Evolutionary conservation across 495 filamentous ascomycete species (phyloP).

Genomic region (Polyplosphaeria fusca): DNA sequence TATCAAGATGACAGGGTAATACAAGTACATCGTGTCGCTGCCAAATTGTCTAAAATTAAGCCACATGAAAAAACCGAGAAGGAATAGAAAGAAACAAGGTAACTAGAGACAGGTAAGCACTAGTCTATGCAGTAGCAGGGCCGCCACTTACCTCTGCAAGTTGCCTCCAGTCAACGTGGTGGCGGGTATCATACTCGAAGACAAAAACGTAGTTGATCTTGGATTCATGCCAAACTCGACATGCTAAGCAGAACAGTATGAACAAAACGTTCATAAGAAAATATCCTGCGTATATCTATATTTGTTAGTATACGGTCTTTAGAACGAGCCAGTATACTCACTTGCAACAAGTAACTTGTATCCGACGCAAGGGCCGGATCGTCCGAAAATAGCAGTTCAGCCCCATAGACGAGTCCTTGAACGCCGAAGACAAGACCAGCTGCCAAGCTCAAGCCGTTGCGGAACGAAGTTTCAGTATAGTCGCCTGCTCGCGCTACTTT

Average conservation of each 20-base stretch:
- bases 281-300: slow-evolving; percentile 78
- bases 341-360: slow-evolving; percentile 75
- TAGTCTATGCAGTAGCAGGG: not conserved
- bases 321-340: slow-evolving; percentile 37
- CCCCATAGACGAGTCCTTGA: slow-evolving; percentile 68
- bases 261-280: slow-evolving; percentile 73
- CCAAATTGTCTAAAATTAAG: slow-evolving; percentile 73
- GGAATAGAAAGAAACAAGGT: slow-evolving; percentile 69
- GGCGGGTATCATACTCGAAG: slow-evolving; percentile 88
- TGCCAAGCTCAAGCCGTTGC: slow-evolving; percentile 75
- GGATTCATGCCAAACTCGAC: slow-evolving; percentile 71
- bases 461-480: slow-evolving; percentile 69
- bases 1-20: slow-evolving; percentile 84
- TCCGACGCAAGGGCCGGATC: slow-evolving; percentile 46
- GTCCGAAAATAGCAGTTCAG: slow-evolving; percentile 47
- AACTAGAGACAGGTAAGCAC: slow-evolving; percentile 47
- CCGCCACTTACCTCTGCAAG: slow-evolving; percentile 59
- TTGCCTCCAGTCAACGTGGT: slow-evolving; percentile 85
- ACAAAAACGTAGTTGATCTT: slow-evolving; percentile 96
- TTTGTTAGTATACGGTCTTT: slow-evolving; percentile 31
- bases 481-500: slow-evolving; percentile 62
- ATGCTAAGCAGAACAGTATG: slow-evolving; percentile 72
- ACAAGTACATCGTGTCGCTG: slow-evolving; percentile 68
- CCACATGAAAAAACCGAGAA: slow-evolving; percentile 80
- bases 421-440: slow-evolving; percentile 69